A percentile compares a stretch with the other conserved stretches of the same genome.
These are phyloP conservation scores for Vigna trinervia DNA, from an alignment of 306 rosid species.

Conservation along the genomic window DNA sequence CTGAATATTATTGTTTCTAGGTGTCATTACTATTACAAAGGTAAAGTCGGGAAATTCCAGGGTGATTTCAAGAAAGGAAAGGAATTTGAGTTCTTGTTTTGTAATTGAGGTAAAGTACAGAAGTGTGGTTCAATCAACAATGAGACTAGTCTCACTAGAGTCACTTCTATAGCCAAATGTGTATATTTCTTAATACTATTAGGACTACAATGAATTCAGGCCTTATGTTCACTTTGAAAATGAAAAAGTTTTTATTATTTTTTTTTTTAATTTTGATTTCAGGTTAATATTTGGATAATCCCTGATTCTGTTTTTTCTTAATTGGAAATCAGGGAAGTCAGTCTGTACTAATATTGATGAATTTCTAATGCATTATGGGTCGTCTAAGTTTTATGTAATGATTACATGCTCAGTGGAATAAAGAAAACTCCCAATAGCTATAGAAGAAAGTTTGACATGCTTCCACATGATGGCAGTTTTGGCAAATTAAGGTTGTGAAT, in stretches of 20 bases:
- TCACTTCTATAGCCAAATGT: slow-evolving; percentile 13
- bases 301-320: not conserved
- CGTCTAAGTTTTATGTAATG: not conserved
- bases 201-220: not conserved
- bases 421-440: not conserved
- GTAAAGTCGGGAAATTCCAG: slow-evolving; percentile 3
- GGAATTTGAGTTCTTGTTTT: slow-evolving; percentile 5
- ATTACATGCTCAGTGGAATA: slow-evolving; percentile 21
- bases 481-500: slow-evolving; percentile 15
- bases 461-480: slow-evolving; percentile 16
- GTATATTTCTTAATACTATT: not conserved
- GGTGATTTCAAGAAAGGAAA: slow-evolving; percentile 36
- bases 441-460: slow-evolving; percentile 24
- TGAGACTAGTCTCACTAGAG: slow-evolving; percentile 20
- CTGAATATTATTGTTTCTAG: slow-evolving; percentile 21
- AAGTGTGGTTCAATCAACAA: slow-evolving; percentile 17
- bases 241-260: not conserved
- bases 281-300: slow-evolving; percentile 1
- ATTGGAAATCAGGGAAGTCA: not conserved
- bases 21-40: slow-evolving; percentile 11
- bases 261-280: not conserved
- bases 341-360: slow-evolving; percentile 3
- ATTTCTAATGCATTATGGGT: slow-evolving; percentile 11
- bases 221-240: slow-evolving; percentile 7
- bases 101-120: slow-evolving; percentile 18